Percentiles rank a stretch among this genome's conserved stretches.
phyloP scores from a whole-genome alignment of 495 filamentous ascomycete genomes.

The Xylaria grammica region DNA sequence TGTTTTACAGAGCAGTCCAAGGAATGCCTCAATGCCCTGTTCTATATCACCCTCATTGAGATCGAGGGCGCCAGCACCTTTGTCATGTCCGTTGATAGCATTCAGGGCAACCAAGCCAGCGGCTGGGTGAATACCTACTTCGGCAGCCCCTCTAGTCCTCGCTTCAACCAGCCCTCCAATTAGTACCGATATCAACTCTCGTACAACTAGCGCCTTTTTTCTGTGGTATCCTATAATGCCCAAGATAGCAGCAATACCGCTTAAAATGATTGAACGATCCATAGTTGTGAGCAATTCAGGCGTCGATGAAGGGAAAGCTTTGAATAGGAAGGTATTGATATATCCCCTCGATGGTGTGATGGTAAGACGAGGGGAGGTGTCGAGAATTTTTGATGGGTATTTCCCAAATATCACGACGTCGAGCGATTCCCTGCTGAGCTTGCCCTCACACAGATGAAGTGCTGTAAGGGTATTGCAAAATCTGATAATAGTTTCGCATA shows the following conservation, averaged over 20 bases:
- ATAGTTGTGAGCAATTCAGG: conserved; percentile 67
- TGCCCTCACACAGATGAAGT: conserved; percentile 70
- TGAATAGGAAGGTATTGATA: conserved; percentile 71
- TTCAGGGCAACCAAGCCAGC: conserved; percentile 75
- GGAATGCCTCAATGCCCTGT: conserved; percentile 64
- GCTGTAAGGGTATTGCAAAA: conserved; percentile 75
- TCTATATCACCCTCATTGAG: conserved; percentile 78
- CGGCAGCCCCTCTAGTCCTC: conserved; percentile 87
- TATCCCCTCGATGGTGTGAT: conserved; percentile 65
- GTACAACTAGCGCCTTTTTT: conserved; percentile 85
- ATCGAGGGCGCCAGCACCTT: conserved; percentile 69
- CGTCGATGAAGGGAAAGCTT: conserved; percentile 69
- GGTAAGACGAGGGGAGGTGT: conserved; percentile 50
- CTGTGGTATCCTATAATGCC: conserved; percentile 75
- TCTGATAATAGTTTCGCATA: conserved; percentile 82
- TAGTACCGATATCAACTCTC: conserved; percentile 80
- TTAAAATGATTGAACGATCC: conserved; percentile 77
- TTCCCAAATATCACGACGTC: conserved; percentile 64
- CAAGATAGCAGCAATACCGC: conserved; percentile 84
- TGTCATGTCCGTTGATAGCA: conserved; percentile 46
- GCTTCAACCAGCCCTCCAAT: conserved; percentile 90
- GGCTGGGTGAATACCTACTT: conserved; percentile 92
- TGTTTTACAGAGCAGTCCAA: conserved; percentile 52
- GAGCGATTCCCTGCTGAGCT: conserved; percentile 68
- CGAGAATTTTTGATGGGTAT: conserved; percentile 39